Evolutionary conservation across 257 asterid genomes (phyloP), one percentile per base, ranked within the genome.

Genomic region (Thymus quinquecostatus): DNA sequence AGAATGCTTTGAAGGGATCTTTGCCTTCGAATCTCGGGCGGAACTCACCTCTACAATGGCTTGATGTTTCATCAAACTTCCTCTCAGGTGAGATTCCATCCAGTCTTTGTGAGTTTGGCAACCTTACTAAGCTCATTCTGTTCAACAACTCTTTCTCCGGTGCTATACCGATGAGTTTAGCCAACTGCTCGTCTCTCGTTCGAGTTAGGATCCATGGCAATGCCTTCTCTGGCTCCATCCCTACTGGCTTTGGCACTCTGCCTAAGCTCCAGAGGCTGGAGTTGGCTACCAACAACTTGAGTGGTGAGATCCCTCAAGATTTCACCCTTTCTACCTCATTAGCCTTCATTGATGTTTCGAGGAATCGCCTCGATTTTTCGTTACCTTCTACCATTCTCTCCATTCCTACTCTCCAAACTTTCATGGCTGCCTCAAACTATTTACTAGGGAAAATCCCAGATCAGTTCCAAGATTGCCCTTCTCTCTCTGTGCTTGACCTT

Each of bases 71-170:
- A 1, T 77, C 96, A n/a, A 91, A 91, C 60, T 68, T 68, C 29
- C 48, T 91, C 27, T 73, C 86, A 2, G 96, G 95, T 50, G 86
- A 86, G 75, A 79, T 91, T 59, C 97, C 97, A 6, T 64, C 82
- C 55, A 83, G 87, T 30, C 47, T 91, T 68, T 87, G 95, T 49
- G 79, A 73, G 11, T 70, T 77, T 21, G 89, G 90, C 47, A 86
- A 84, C 56, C 88, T 91, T 71, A 91, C 90, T 21, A 89, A 89
- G 51, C 92, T 91, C 77, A 89, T 91, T 6, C 91, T 91, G 13
- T 87, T 89, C 76, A 86, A 89, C 60, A 91, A 89, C 86, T 86
- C 88, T 12, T 83, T 91, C 73, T 76, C 95, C 1, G 96, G 96
- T 51, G 68, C 82, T 1, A 84, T 91, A 28, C 97, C 97, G 21